These are phyloP conservation scores for Moelleriella libera DNA, from an alignment of 2,329 filamentous ascomycete species.

Conservation along the genomic window DNA sequence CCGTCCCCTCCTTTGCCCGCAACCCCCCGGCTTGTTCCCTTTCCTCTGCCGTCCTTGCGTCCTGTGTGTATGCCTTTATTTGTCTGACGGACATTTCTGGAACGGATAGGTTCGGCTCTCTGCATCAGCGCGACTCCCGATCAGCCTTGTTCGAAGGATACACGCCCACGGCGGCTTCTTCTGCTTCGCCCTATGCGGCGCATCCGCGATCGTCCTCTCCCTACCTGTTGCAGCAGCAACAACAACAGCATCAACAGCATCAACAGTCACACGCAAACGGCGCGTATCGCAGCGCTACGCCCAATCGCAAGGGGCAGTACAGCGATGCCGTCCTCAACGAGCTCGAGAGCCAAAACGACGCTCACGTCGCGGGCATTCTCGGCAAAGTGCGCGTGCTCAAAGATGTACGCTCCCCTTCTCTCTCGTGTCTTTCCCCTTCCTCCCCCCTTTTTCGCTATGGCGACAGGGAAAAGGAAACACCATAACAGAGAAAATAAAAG, in stretches of 20 bases:
- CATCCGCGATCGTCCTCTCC: no score
- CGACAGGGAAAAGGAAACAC: no score
- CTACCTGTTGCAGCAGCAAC: no score
- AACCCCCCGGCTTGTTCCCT: not conserved
- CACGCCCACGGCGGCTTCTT: conserved; percentile 2
- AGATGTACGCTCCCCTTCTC: conserved; percentile 46
- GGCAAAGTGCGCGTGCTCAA: conserved; percentile 85
- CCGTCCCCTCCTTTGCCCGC: not conserved
- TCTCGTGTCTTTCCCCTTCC: not conserved
- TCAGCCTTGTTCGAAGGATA: conserved; percentile 67
- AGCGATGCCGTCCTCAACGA: conserved; percentile 83
- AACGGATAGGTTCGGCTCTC: conserved; percentile 41
- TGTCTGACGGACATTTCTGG: no score
- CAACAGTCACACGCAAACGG: not conserved
- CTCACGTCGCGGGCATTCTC: conserved; percentile 77
- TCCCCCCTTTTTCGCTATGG: no score
- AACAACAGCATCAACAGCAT: no score
- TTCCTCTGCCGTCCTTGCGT: no score
- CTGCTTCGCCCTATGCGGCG: no score
- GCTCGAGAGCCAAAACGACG: conserved; percentile 90
- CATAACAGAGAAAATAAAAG: no score
- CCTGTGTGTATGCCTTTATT: no score
- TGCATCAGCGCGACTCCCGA: conserved; percentile 61
- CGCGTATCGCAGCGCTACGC: conserved; percentile 52
- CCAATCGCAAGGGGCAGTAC: conserved; percentile 75